Conservation (phyloP, 73 alveolate genomes). For the Uronychia setigera region DNA sequence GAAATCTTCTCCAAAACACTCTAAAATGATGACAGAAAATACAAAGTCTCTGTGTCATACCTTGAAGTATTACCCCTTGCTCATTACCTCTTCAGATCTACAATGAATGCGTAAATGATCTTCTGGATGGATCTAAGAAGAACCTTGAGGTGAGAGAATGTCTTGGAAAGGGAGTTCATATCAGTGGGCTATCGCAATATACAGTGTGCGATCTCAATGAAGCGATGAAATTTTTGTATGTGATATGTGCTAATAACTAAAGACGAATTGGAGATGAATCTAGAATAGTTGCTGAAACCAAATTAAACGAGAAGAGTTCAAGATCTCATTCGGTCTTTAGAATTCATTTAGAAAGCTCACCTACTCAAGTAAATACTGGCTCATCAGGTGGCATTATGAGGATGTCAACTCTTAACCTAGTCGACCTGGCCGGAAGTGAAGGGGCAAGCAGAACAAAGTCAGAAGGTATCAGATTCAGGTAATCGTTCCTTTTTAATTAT, state of each 20-base stretch:
- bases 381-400: too few relatives aligned
- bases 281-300: slow-evolving; percentile 87
- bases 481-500: neutral
- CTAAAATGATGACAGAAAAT: neutral
- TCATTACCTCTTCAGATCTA: too few relatives aligned
- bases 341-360: slow-evolving; percentile 39
- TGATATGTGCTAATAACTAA: slow-evolving; percentile 66
- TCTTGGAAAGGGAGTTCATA: slow-evolving; percentile 72
- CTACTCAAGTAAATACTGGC: neutral
- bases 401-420: slow-evolving; percentile 72
- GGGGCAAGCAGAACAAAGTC: slow-evolving; percentile 61
- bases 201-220: slow-evolving; percentile 23
- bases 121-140: slow-evolving; percentile 70
- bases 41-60: too few relatives aligned
- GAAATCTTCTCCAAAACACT: slow-evolving; percentile 64
- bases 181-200: slow-evolving; percentile 52
- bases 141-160: slow-evolving; percentile 86
- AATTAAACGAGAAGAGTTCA: slow-evolving; percentile 81
- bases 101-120: slow-evolving; percentile 91
- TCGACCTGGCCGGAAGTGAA: slow-evolving; percentile 92
- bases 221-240: slow-evolving; percentile 58
- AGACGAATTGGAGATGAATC: slow-evolving; percentile 76
- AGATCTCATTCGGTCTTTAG: slow-evolving; percentile 87
- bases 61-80: too few relatives aligned
- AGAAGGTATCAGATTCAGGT: slow-evolving; percentile 65